These are phyloP conservation scores for Globisporangium takayamanum DNA, from an alignment of 352 stramenopile species.

Conservation along the genomic window DNA sequence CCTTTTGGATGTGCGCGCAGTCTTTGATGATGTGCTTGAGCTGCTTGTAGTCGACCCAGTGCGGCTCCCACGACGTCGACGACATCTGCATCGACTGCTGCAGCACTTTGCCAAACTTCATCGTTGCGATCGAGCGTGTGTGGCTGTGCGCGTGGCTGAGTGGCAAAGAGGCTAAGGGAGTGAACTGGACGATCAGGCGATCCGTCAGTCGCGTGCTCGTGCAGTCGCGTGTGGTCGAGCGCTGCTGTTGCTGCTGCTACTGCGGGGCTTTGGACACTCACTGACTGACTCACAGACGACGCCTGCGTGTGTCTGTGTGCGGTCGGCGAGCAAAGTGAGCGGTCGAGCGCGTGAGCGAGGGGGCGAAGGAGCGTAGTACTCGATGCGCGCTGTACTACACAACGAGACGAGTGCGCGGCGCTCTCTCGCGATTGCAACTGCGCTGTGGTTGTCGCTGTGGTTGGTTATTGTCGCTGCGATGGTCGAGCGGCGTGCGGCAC, in stretches of 20 bases:
- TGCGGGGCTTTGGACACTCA: background rate
- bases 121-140: conserved; percentile 11
- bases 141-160: background rate
- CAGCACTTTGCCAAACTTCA: conserved; percentile 88
- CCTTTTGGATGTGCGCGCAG: conserved; percentile 81
- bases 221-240: no score
- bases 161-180: background rate
- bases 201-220: no score
- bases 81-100: conserved; percentile 85
- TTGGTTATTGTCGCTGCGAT: background rate
- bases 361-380: no score
- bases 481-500: background rate
- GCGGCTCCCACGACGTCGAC: conserved; percentile 59
- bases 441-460: background rate
- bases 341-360: no score
- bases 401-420: no score
- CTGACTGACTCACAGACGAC: no score
- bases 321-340: no score
- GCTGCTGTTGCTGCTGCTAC: background rate
- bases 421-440: no score
- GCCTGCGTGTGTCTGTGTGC: no score
- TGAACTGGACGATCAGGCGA: no score
- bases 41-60: conserved; percentile 86
- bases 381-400: no score
- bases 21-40: conserved; percentile 90